phyloP scores from a whole-genome alignment of 1,139 yeast genomes.

The Hyphopichia burtonii region DNA sequence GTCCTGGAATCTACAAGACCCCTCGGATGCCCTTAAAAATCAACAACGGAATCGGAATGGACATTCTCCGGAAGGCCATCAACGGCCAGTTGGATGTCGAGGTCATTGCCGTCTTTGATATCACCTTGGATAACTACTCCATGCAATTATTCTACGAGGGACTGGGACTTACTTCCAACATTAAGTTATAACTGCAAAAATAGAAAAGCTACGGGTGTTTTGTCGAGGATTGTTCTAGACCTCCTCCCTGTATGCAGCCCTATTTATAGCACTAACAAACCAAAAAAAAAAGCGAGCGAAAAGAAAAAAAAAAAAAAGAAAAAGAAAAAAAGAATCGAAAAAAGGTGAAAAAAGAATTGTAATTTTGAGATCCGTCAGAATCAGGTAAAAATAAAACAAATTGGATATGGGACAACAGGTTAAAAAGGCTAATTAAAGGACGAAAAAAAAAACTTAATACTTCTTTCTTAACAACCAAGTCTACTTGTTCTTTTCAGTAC shows the following conservation, averaged over 20 bases:
- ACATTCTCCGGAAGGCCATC: slow-evolving; percentile 46
- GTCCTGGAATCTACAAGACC: slow-evolving; percentile 51
- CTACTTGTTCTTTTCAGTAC: neutral
- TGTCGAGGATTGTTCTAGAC: too few species aligned
- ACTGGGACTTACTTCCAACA: slow-evolving; percentile 36
- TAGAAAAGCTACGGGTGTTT: too few species aligned
- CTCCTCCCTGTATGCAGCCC: too few species aligned
- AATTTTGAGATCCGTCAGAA: neutral
- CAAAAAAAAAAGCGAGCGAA: too few species aligned
- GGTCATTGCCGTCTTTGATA: slow-evolving; percentile 40
- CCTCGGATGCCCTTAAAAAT: slow-evolving; percentile 49
- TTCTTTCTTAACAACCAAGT: neutral
- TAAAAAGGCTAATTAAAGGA: neutral
- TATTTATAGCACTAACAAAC: neutral
- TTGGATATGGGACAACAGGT: neutral
- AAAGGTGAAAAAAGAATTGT: neutral
- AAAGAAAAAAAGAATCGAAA: neutral
- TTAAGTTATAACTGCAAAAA: slow-evolving; percentile 39
- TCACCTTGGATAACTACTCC: slow-evolving; percentile 35
- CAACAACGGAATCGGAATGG: slow-evolving; percentile 47
- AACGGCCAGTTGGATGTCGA: slow-evolving; percentile 51
- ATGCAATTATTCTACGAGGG: slow-evolving; percentile 46
- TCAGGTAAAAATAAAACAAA: neutral
- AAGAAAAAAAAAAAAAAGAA: neutral
- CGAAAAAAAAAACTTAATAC: neutral